These are phyloP conservation scores for Oryza punctata DNA, from an alignment of 176 grass and related monocot genomes.

Conservation along the genomic window DNA sequence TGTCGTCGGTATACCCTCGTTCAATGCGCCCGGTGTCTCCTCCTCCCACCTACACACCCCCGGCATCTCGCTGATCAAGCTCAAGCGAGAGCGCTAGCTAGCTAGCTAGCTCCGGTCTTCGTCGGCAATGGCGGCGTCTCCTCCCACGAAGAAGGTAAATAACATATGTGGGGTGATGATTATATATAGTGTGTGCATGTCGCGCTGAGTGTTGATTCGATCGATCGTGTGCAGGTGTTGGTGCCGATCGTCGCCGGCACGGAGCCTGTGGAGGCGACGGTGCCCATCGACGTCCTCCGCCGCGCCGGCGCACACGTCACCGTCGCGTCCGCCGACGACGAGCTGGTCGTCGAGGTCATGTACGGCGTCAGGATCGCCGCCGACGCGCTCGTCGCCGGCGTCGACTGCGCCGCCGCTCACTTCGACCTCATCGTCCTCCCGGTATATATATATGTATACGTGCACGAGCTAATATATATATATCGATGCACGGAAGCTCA, in stretches of 20 bases:
- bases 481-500: not conserved
- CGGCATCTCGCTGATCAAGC: not conserved
- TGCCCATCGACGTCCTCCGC: slow-evolving; percentile 73
- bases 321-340: slow-evolving; percentile 61
- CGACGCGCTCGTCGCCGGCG: slow-evolving; percentile 50
- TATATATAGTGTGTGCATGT: no score
- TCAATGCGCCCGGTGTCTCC: not conserved
- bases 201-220: not conserved
- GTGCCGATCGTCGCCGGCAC: slow-evolving; percentile 67
- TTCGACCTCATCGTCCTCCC: slow-evolving; percentile 83
- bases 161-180: not conserved
- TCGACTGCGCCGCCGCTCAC: slow-evolving; percentile 40
- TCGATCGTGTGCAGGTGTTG: slow-evolving; percentile 48
- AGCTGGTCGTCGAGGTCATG: slow-evolving; percentile 56
- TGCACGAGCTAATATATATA: no score
- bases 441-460: not conserved
- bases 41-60: not conserved
- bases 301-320: slow-evolving; percentile 73
- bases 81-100: not conserved
- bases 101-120: no score
- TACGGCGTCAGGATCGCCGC: slow-evolving; percentile 68
- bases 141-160: slow-evolving; percentile 57
- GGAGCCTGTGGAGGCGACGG: slow-evolving; percentile 75
- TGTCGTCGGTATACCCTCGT: not conserved
- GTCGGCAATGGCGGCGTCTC: slow-evolving; percentile 35